phyloP scores from a whole-genome alignment of 768 basidiomycete genomes.

The Mycena leptocephala region DNA sequence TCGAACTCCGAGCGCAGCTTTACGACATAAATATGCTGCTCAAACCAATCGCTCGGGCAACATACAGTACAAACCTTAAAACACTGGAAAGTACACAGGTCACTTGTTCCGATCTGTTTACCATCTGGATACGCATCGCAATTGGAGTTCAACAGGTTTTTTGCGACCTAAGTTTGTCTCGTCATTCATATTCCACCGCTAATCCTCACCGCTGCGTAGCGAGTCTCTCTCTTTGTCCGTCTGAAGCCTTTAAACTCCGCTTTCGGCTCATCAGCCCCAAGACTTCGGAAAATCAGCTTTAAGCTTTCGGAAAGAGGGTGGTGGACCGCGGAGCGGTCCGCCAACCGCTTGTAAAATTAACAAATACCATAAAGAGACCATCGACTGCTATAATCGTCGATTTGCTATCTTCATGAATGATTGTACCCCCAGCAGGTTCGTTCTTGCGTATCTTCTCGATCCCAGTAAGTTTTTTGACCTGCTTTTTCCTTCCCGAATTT shows the following conservation, averaged over 20 bases:
- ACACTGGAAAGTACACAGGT: slow-evolving; percentile 1
- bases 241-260: too few relatives aligned
- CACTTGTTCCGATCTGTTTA: slow-evolving; percentile 22
- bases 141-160: slow-evolving; percentile 16
- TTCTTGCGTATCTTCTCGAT: slow-evolving; percentile 21
- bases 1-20: background rate
- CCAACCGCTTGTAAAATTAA: background rate
- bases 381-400: slow-evolving; percentile 13
- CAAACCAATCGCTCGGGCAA: background rate
- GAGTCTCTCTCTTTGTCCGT: too few relatives aligned
- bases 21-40: slow-evolving; percentile 23
- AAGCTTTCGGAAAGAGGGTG: too few relatives aligned
- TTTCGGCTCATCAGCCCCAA: too few relatives aligned
- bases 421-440: slow-evolving; percentile 8
- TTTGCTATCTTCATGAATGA: slow-evolving; percentile 25
- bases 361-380: background rate
- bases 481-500: background rate
- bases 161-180: background rate
- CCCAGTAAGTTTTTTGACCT: background rate
- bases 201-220: too few relatives aligned
- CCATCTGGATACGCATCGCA: slow-evolving; percentile 19
- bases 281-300: too few relatives aligned
- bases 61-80: too few relatives aligned
- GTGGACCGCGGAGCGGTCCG: too few relatives aligned
- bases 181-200: background rate